Conservation (phyloP, 306 rosid species). For the Acmispon strigosus region DNA sequence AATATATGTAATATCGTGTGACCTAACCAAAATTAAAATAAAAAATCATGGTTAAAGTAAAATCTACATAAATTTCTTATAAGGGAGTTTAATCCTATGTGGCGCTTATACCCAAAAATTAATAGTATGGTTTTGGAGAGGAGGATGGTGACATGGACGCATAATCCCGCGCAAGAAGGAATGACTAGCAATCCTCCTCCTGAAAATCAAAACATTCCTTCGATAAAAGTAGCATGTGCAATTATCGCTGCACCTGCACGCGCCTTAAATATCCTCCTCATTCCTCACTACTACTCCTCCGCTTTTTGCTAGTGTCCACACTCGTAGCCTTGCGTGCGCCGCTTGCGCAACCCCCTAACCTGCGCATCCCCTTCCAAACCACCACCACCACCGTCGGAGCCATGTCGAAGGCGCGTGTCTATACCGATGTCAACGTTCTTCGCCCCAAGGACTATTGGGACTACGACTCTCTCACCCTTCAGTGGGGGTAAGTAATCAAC, state of each 20-base stretch:
- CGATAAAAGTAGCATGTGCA: background rate
- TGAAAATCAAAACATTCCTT: too few species aligned
- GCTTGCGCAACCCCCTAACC: conserved; percentile 47
- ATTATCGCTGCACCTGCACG: background rate
- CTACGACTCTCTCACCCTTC: conserved; percentile 87
- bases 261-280: conserved; percentile 41
- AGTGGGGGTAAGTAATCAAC: conserved; percentile 68
- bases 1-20: too few species aligned
- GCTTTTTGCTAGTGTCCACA: conserved; percentile 46
- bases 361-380: conserved; percentile 35
- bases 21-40: too few species aligned
- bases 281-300: conserved; percentile 21
- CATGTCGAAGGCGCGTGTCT: conserved; percentile 88
- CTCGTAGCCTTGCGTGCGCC: conserved; percentile 44
- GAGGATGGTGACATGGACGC: too few species aligned
- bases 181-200: too few species aligned
- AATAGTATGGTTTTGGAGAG: too few species aligned
- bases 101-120: too few species aligned
- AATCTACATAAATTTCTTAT: too few species aligned
- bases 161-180: too few species aligned
- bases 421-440: conserved; percentile 66
- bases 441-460: conserved; percentile 96
- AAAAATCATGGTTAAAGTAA: too few species aligned
- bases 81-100: too few species aligned
- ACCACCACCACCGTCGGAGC: conserved; percentile 10